Evolutionary conservation across 192 early-diverging fungal species (phyloP).

Genomic region (Diversispora eburnea): DNA sequence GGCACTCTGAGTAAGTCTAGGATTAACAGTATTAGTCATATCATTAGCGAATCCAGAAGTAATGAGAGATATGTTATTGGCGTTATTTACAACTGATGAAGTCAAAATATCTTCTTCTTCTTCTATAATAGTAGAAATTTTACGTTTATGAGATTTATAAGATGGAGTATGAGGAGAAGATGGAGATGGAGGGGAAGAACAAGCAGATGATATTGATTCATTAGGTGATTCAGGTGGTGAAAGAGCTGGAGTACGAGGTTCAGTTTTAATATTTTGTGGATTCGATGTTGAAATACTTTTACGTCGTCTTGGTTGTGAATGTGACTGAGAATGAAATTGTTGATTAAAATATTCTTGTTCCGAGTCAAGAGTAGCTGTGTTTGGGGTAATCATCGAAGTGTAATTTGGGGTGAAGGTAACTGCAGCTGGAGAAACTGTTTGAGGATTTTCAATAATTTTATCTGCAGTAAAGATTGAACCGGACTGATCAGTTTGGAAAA

Average conservation of each 20-base stretch:
- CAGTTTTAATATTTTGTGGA: slow-evolving; percentile 3
- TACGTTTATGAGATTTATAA: slow-evolving; percentile 4
- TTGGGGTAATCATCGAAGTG: background rate
- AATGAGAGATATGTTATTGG: background rate
- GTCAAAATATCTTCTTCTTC: slow-evolving; percentile 21
- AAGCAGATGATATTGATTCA: background rate
- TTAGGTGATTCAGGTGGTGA: slow-evolving; percentile 20
- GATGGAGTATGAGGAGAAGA: slow-evolving; percentile 1
- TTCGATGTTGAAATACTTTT: slow-evolving; percentile 5
- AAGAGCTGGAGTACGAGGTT: slow-evolving; percentile 19
- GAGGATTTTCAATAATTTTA: slow-evolving; percentile 17
- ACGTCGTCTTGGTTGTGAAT: background rate
- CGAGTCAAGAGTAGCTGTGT: background rate
- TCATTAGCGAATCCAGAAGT: background rate
- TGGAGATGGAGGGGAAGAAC: slow-evolving; percentile 16
- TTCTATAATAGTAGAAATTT: slow-evolving; percentile 11
- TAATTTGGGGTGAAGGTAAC: slow-evolving; percentile 6
- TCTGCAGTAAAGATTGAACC: slow-evolving; percentile 7
- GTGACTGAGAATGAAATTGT: background rate
- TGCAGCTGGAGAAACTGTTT: slow-evolving; percentile 18
- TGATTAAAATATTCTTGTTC: slow-evolving; percentile 15
- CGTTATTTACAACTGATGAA: background rate
- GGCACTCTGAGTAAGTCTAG: background rate
- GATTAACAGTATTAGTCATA: background rate
- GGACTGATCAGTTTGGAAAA: background rate